A percentile compares a stretch with the other conserved stretches of the same genome.
phyloP scores from a whole-genome alignment of 768 basidiomycete genomes.

The Leucocoprinus leucothites region DNA sequence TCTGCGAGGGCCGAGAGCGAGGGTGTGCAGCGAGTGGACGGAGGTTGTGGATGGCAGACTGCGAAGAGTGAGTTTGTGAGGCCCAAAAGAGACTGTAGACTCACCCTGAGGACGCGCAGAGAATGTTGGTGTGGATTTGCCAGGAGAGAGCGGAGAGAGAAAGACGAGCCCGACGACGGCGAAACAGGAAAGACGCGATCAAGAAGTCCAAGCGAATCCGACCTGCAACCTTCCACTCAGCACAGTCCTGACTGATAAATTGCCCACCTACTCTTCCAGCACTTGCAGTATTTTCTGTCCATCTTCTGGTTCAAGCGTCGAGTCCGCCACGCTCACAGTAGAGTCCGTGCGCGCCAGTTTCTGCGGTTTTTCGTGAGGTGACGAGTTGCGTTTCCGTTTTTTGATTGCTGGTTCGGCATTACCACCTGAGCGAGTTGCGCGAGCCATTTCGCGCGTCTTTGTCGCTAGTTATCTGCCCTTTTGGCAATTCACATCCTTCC shows the following conservation, averaged over 20 bases:
- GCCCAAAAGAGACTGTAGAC: slow-evolving; percentile 25
- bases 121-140: slow-evolving; percentile 50
- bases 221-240: slow-evolving; percentile 36
- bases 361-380: slow-evolving; percentile 30
- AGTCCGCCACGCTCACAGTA: slow-evolving; percentile 9
- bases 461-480: slow-evolving; percentile 42
- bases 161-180: slow-evolving; percentile 36
- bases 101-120: slow-evolving; percentile 53
- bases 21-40: slow-evolving; percentile 66
- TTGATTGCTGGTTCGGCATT: slow-evolving; percentile 20
- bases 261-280: slow-evolving; percentile 46
- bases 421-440: slow-evolving; percentile 63
- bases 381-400: slow-evolving; percentile 66
- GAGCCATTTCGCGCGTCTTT: too few relatives aligned
- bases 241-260: background rate
- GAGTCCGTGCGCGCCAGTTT: slow-evolving; percentile 45
- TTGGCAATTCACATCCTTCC: background rate
- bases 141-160: slow-evolving; percentile 55
- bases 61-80: slow-evolving; percentile 15
- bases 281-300: slow-evolving; percentile 58
- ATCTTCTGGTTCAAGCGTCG: slow-evolving; percentile 23
- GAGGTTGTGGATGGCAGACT: slow-evolving; percentile 67
- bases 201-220: slow-evolving; percentile 73
- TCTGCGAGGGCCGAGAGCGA: slow-evolving; percentile 58
- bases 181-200: slow-evolving; percentile 73